Base-by-base conservation (phyloP, 1,284 basidiomycete genomes). In the Farysia itapuensis region DNA sequence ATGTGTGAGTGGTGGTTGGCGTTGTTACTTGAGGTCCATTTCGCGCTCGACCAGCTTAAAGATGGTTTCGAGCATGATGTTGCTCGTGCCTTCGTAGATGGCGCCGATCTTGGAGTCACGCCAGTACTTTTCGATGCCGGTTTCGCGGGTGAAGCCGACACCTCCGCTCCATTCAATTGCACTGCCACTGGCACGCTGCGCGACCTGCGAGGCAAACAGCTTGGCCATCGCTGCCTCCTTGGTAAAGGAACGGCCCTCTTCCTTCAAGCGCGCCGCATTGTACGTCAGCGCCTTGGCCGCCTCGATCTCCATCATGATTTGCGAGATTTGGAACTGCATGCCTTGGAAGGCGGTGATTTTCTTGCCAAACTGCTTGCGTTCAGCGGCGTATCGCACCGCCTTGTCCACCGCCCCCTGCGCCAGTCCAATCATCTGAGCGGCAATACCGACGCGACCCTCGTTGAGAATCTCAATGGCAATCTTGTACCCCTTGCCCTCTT, bases 111-210 rank as follows among this genome's bases (percentile, higher is more conserved):
- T 96, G 20, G 89, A 90, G 79, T 97, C 94, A 64, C 94, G 80
- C 74, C 74, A 79, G 70, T 74, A 79, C 64, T 95, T 95, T 80
- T 94, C 91, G 56, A 95, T 88, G 3, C 92, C 91, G 1, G 89
- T 90, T 52, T 76, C 74, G 29, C 74, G 56, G 37, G 92, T 96
- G 79, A 95, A 97, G 1, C 93, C 94, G 35, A 94, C 83, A 15
- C 94, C 95, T 37, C 94, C 94, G 4, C 86, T 86, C 94, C 94
- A 97, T 78, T 98, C 95, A 70, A 98, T 96, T 14, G 95, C 94
- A 37, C 81, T 79, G 11, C 93, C 92, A 21, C 86, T 83, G 4
- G 94, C 92, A 39, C 84, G 82, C 79, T 95, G 89, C 9, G 95
- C 94, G 14, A 98, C 85, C 43, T 89, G 84, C 53, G 88, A 89